These are phyloP conservation scores for Cruciata laevipes DNA, from an alignment of 257 asterid species.

Conservation along the genomic window DNA sequence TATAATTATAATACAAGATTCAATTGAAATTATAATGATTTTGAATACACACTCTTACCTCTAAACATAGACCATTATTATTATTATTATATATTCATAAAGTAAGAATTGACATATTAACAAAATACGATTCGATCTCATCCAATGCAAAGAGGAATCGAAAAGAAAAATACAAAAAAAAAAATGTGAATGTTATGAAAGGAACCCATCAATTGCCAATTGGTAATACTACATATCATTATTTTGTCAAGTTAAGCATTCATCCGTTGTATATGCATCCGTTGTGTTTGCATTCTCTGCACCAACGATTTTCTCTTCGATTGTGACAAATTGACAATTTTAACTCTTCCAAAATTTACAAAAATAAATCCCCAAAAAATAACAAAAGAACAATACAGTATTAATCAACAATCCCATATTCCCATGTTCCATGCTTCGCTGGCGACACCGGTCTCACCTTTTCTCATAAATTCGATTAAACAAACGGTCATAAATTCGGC, in stretches of 20 bases:
- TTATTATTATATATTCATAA: no score
- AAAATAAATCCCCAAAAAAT: not conserved
- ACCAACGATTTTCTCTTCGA: not conserved
- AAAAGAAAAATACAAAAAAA: no score
- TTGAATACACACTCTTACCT: no score
- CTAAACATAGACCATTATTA: no score
- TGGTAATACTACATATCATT: not conserved
- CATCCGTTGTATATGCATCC: not conserved
- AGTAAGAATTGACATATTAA: no score
- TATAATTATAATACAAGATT: no score
- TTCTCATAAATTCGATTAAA: not conserved
- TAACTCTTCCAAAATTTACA: not conserved
- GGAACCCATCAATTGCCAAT: not conserved
- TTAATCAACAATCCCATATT: not conserved
- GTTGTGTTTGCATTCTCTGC: not conserved
- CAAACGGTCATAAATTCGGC: not conserved
- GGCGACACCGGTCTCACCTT: constrained; percentile 1
- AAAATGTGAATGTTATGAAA: not conserved
- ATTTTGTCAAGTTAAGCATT: not conserved
- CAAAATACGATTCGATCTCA: no score
- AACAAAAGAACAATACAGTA: not conserved
- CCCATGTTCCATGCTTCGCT: not conserved
- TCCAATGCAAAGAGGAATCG: no score
- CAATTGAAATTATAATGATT: no score
- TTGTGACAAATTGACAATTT: not conserved